These are phyloP conservation scores for Coemansia sp. DNA, from an alignment of 192 early-diverging fungal species.

Conservation along the genomic window DNA sequence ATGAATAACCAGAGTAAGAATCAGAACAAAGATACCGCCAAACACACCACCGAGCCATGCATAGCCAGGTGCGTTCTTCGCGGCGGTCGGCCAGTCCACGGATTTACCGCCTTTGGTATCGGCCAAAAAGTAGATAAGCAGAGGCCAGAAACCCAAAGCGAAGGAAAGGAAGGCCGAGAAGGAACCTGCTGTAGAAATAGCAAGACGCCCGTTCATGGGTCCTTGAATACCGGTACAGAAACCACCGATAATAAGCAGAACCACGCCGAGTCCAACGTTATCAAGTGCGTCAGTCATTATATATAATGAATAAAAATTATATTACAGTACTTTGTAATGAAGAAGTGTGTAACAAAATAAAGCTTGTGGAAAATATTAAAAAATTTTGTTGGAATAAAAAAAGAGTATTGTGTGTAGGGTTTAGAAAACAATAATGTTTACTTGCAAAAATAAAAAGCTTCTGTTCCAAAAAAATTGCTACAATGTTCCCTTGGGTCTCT, in stretches of 20 bases:
- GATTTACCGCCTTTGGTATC: slow-evolving; percentile 53
- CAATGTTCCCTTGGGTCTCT: not conserved
- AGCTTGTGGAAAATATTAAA: not conserved
- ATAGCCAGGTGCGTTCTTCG: slow-evolving; percentile 31
- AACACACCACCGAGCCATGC: slow-evolving; percentile 55
- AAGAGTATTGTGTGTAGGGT: not conserved
- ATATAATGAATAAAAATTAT: not conserved
- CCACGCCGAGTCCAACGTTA: slow-evolving; percentile 37
- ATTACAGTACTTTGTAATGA: not conserved
- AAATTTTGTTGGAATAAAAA: not conserved
- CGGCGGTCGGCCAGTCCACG: slow-evolving; percentile 34
- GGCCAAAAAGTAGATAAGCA: slow-evolving; percentile 51
- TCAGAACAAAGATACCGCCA: slow-evolving; percentile 51
- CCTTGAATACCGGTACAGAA: slow-evolving; percentile 51
- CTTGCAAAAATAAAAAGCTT: too few relatives aligned
- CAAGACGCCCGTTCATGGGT: slow-evolving; percentile 51
- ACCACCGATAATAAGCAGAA: slow-evolving; percentile 55
- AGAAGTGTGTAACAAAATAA: not conserved
- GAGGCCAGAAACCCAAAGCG: slow-evolving; percentile 54
- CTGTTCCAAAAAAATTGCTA: not conserved
- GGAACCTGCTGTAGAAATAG: slow-evolving; percentile 47
- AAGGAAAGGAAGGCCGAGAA: slow-evolving; percentile 54
- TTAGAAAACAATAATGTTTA: not conserved
- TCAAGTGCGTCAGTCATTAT: slow-evolving; percentile 29
- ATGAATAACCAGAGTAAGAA: slow-evolving; percentile 52